Evolutionary conservation across 257 asterid genomes (phyloP).

Genomic region (Jaltomata sinuosa): DNA sequence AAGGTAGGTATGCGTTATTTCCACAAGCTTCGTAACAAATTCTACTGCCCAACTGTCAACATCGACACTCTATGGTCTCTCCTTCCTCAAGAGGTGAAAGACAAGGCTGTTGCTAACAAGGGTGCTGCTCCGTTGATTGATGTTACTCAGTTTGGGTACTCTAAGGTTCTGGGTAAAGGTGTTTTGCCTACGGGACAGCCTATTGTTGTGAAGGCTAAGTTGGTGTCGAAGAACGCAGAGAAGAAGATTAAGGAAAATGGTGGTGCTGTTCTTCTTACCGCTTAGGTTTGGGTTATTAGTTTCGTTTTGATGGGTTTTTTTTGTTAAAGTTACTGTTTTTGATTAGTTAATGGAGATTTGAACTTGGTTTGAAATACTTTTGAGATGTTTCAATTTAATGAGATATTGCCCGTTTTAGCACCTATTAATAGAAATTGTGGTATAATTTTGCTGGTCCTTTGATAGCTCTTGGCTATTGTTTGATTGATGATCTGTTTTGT

Average conservation of each 20-base stretch:
- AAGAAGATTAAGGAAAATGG: conserved; percentile 27
- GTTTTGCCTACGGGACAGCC: conserved; percentile 5
- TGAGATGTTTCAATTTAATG: not conserved
- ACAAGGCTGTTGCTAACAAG: conserved; percentile 2
- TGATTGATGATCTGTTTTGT: not conserved
- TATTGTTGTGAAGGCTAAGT: conserved; percentile 20
- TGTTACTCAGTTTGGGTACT: conserved; percentile 15
- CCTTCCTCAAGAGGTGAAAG: conserved; percentile 12
- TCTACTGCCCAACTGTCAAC: conserved; percentile 20
- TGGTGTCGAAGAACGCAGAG: conserved; percentile 17
- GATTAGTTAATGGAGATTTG: not conserved
- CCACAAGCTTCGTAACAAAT: conserved; percentile 23
- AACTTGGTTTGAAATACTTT: not conserved
- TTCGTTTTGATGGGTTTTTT: not conserved
- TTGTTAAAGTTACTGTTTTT: not conserved
- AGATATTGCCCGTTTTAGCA: not conserved
- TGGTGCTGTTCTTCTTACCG: conserved; percentile 25
- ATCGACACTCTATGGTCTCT: conserved; percentile 19
- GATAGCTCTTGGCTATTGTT: not conserved
- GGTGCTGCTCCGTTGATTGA: conserved; percentile 12
- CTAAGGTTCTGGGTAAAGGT: conserved; percentile 23
- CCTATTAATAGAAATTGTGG: not conserved
- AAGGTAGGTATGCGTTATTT: conserved; percentile 29
- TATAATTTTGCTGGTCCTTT: not conserved
- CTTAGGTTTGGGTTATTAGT: conserved; percentile 6